Evolutionary conservation across 2,329 filamentous ascomycete species (phyloP).

Genomic region (Colletotrichum abscissum): DNA sequence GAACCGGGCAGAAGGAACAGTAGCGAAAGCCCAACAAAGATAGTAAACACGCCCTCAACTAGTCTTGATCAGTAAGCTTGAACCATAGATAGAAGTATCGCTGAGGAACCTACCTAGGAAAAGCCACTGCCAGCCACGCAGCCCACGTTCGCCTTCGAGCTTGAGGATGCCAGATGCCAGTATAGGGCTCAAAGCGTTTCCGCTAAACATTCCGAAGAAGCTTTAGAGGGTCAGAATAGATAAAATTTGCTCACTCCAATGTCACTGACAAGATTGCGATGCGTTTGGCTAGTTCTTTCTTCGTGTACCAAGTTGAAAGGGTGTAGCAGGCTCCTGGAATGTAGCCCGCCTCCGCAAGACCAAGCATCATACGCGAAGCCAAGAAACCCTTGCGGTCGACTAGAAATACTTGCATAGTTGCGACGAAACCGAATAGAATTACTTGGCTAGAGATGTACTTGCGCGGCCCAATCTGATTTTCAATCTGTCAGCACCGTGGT

Average conservation of each 20-base stretch:
- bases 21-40: conserved; percentile 50
- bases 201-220: conserved; percentile 65
- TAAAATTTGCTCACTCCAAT: too few relatives aligned
- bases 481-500: background rate
- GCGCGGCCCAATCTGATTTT: conserved; percentile 51
- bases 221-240: background rate
- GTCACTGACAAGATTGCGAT: conserved; percentile 53
- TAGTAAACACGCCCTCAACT: conserved; percentile 59
- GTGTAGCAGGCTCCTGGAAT: conserved; percentile 63
- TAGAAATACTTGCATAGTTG: conserved; percentile 56
- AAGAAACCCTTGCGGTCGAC: conserved; percentile 56
- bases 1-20: conserved; percentile 55
- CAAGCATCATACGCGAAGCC: conserved; percentile 54
- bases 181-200: conserved; percentile 59
- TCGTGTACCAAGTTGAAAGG: conserved; percentile 62
- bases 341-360: conserved; percentile 61
- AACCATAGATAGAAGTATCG: rapidly evolving
- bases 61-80: background rate
- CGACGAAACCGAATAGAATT: conserved; percentile 58
- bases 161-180: conserved; percentile 60
- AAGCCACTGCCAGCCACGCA: conserved; percentile 63
- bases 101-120: conserved; percentile 51
- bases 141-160: conserved; percentile 51
- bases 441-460: conserved; percentile 62
- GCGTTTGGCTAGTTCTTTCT: conserved; percentile 55